These are phyloP conservation scores for Stephania yunnanensis DNA, from an alignment of 164 flowering plant genomes.

Conservation along the genomic window DNA sequence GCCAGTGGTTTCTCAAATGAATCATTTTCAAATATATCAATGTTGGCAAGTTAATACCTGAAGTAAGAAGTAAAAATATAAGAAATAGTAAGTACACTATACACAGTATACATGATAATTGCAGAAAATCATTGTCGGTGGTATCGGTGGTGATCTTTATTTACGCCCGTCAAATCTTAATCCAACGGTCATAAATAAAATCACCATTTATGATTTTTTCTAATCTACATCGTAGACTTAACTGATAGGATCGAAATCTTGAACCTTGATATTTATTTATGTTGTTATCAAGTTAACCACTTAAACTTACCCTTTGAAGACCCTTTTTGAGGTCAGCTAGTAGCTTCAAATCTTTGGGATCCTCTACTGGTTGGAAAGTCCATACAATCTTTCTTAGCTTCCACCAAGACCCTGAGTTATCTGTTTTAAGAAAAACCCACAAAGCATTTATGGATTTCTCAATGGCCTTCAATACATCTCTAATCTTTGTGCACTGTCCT, in stretches of 20 bases:
- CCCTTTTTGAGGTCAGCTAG: slow-evolving; percentile 26
- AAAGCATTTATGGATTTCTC: slow-evolving; percentile 40
- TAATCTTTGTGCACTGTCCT: slow-evolving; percentile 25
- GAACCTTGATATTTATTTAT: background rate
- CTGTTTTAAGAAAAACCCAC: slow-evolving; percentile 31
- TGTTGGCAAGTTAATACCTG: background rate
- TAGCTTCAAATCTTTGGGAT: slow-evolving; percentile 45
- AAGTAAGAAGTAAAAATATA: background rate
- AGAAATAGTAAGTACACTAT: background rate
- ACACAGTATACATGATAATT: no score
- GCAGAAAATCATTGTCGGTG: no score
- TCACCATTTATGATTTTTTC: no score
- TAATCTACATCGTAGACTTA: no score
- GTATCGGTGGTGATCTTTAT: no score
- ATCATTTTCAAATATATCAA: background rate
- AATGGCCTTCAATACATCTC: slow-evolving; percentile 32
- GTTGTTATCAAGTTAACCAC: background rate
- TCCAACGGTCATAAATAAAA: no score
- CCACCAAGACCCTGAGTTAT: slow-evolving; percentile 34
- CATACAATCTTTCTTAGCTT: slow-evolving; percentile 21
- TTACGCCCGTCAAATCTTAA: no score
- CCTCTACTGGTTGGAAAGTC: slow-evolving; percentile 37
- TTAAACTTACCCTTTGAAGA: slow-evolving; percentile 35
- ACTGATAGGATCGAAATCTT: no score
- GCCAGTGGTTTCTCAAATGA: background rate